Percentiles rank a stretch among this genome's conserved stretches.
Evolutionary conservation across 2,329 filamentous ascomycete species (phyloP).

Genomic region (Ascochyta fabae): DNA sequence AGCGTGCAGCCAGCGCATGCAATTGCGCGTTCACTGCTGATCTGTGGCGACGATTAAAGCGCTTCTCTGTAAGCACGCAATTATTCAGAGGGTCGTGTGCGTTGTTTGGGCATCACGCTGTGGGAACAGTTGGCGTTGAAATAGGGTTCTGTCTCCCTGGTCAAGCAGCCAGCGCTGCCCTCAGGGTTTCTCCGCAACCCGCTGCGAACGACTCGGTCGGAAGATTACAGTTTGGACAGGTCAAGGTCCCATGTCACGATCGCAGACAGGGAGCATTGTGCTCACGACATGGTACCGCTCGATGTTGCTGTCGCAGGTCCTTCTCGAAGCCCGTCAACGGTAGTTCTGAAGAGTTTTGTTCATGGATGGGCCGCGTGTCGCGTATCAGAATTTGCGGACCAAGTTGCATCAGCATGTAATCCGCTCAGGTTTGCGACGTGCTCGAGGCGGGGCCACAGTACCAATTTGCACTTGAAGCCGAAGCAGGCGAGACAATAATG

Average conservation of each 20-base stretch:
- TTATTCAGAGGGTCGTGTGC: not conserved
- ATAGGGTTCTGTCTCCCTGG: constrained; percentile 49
- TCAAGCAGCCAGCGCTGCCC: constrained; percentile 37
- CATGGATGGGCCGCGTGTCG: constrained; percentile 30
- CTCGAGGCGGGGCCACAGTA: constrained; percentile 24
- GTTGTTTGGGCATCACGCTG: constrained; percentile 5
- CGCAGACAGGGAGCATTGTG: constrained; percentile 35
- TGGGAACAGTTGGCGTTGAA: constrained; percentile 33
- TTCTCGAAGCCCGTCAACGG: constrained; percentile 39
- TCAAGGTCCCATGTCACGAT: constrained; percentile 49
- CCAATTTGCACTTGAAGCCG: constrained; percentile 15
- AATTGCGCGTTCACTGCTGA: not conserved
- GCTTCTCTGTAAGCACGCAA: not conserved
- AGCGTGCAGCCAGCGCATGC: constrained; percentile 16
- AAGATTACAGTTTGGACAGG: constrained; percentile 44
- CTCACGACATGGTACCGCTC: constrained; percentile 28
- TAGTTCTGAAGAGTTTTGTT: constrained; percentile 1
- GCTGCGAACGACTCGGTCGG: constrained; percentile 47
- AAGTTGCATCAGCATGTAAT: constrained; percentile 20
- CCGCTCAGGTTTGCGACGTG: constrained; percentile 29
- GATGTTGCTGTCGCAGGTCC: constrained; percentile 29
- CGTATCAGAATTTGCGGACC: constrained; percentile 31
- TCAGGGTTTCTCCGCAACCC: constrained; percentile 49
- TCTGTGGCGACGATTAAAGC: not conserved
- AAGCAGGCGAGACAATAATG: constrained; percentile 25